Percentiles rank a stretch among this genome's conserved stretches.
Conservation (phyloP, 768 basidiomycete species). For the Tubosaeta brunneosetosa region DNA sequence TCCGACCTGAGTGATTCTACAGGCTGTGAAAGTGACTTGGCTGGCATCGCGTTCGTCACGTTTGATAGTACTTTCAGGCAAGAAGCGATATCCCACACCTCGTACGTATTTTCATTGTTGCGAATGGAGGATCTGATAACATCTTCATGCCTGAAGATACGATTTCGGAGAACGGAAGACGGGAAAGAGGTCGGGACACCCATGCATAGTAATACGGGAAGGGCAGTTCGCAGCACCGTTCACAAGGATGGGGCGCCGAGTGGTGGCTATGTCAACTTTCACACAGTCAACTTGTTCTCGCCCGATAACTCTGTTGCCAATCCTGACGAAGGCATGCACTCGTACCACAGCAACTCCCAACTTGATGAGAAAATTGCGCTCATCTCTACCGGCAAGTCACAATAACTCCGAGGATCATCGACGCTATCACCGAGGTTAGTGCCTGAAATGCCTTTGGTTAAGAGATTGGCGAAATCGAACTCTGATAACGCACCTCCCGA, state of each 20-base stretch:
- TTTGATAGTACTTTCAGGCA: constrained; percentile 29
- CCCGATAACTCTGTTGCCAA: too few relatives aligned
- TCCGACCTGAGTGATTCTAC: constrained; percentile 4
- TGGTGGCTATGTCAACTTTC: too few relatives aligned
- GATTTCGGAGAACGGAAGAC: too few relatives aligned
- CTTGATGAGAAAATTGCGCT: too few relatives aligned
- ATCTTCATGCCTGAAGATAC: too few relatives aligned
- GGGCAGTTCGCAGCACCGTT: too few relatives aligned
- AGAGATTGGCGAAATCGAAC: constrained; percentile 17
- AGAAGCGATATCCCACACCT: constrained; percentile 22
- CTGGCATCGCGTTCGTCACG: constrained; percentile 9
- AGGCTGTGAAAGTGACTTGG: constrained; percentile 8
- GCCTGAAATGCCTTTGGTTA: constrained; percentile 13
- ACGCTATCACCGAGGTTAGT: constrained; percentile 13
- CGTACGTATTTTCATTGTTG: constrained; percentile 58
- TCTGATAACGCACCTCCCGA: constrained; percentile 13
- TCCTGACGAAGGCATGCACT: too few relatives aligned
- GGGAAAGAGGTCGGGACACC: too few relatives aligned
- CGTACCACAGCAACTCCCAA: too few relatives aligned
- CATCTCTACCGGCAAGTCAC: too few relatives aligned
- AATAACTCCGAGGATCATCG: constrained; percentile 24
- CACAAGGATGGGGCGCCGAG: too few relatives aligned
- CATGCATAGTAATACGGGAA: too few relatives aligned
- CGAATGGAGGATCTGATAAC: constrained; percentile 46
- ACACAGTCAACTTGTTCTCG: constrained; percentile 15